Evolutionary conservation across 306 rosid genomes (phyloP), one percentile per base, ranked within the genome.

Genomic region (Vachellia pachyceras): DNA sequence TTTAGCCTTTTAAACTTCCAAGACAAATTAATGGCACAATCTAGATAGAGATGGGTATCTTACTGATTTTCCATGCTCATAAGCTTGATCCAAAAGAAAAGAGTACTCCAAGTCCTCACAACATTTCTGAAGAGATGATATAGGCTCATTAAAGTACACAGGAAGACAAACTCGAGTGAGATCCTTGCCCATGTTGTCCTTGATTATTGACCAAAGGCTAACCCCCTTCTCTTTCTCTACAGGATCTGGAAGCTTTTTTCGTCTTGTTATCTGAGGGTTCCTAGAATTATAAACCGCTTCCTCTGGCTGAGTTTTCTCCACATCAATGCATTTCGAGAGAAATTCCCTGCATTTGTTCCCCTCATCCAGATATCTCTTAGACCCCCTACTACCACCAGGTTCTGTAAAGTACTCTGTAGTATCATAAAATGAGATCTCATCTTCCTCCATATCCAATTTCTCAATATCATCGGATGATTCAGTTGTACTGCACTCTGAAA

Each of bases 101-200:
- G 98, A 95, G 83, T 93, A 93, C 86, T 95, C 99, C 89, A 95
- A 47, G 91, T 95, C 99, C 87, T 95, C 99, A 40, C 88, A 95
- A 86, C 99, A 90, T 76, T 95, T 95, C 80, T 95, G 98, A 77
- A 95, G 99, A 66, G 99, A 93, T 52, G 99, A 95, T 82, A 93
- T 90, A n/a, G 99, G 99, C 85, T 95, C 99, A 57, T 95, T 95
- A 74, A 95, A 95, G 88, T 93, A 95, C 17, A 95, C 99, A 74
- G 99, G 99, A 73, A 95, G 99, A 80, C 99, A 95, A 77, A 95
- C 99, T 66, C 96, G 86, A 10, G 98, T 88, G 71, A 95, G 98
- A 89, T 95, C 99, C 88, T 95, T 95, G 76, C 99, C 99, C 79
- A 93, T 97, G 66, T 93, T 95, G 90, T 95, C 99, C 86, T 95